Conservation (phyloP, 2,329 filamentous ascomycete species). For the Drechslera avenae region DNA sequence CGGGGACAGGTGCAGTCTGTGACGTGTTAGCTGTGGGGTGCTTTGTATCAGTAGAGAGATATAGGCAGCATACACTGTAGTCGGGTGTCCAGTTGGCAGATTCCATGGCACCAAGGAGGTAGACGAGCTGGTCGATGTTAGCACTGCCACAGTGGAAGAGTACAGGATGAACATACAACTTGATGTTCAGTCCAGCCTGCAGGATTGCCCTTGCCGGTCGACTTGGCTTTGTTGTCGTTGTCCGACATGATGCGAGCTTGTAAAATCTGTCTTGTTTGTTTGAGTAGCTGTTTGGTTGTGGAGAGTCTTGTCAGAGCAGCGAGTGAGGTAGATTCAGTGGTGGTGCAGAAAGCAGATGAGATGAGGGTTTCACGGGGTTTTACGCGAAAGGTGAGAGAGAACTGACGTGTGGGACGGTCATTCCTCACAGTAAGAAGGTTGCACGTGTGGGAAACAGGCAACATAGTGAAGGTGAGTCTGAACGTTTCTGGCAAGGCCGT, state of each 20-base stretch:
- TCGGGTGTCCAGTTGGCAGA: slow-evolving; percentile 16
- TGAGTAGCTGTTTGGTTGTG: no score
- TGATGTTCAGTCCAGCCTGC: slow-evolving; percentile 1
- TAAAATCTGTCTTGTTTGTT: not conserved
- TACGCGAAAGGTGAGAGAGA: no score
- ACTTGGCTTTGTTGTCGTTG: not conserved
- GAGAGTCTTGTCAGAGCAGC: no score
- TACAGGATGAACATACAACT: not conserved
- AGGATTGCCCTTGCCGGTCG: not conserved
- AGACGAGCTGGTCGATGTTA: slow-evolving; percentile 21
- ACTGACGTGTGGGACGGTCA: no score
- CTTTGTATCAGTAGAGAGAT: not conserved
- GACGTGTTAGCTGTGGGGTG: not conserved
- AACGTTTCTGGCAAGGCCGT: not conserved
- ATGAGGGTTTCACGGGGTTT: no score
- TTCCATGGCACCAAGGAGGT: slow-evolving; percentile 13
- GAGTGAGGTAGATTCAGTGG: no score
- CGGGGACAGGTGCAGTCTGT: slow-evolving; percentile 24
- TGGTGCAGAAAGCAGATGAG: no score
- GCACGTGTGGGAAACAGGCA: not conserved
- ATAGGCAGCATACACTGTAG: slow-evolving; percentile 14
- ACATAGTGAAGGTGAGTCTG: not conserved
- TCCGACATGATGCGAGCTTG: not conserved
- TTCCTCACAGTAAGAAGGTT: not conserved
- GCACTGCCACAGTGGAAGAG: not conserved